phyloP scores from a whole-genome alignment of 2,329 filamentous ascomycete species.

The Coniochaeta ligniaria region DNA sequence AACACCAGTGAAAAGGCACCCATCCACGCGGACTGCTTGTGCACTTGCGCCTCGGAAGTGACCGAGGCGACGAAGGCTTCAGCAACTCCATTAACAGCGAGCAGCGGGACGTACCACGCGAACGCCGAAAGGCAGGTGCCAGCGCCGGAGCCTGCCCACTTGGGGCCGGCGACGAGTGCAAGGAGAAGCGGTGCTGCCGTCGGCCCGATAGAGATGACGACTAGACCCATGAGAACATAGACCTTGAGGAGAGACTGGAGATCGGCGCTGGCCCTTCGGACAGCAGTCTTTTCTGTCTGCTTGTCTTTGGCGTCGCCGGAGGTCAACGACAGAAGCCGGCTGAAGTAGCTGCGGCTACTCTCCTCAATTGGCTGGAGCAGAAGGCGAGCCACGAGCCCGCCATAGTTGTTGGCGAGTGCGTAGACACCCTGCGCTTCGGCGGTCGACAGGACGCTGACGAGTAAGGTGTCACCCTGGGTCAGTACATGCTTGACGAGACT shows the following conservation, averaged over 20 bases:
- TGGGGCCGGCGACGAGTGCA: slow-evolving; percentile 64
- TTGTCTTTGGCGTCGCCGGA: slow-evolving; percentile 8
- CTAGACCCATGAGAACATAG: slow-evolving; percentile 67
- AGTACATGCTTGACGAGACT: slow-evolving; percentile 86
- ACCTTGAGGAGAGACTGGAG: slow-evolving; percentile 59
- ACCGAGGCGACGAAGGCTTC: slow-evolving; percentile 92
- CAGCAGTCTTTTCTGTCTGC: slow-evolving; percentile 13
- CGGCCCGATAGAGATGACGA: slow-evolving; percentile 66
- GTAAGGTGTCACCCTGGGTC: slow-evolving; percentile 88
- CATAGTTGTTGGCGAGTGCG: slow-evolving; percentile 90
- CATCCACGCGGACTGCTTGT: slow-evolving; percentile 79
- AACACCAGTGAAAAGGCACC: slow-evolving; percentile 71
- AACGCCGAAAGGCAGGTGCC: slow-evolving; percentile 70
- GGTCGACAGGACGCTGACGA: slow-evolving; percentile 71
- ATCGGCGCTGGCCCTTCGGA: slow-evolving; percentile 39
- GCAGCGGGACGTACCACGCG: slow-evolving; percentile 86
- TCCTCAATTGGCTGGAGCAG: slow-evolving; percentile 95
- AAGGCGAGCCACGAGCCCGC: slow-evolving; percentile 78
- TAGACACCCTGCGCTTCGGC: slow-evolving; percentile 84
- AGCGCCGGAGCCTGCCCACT: slow-evolving; percentile 70
- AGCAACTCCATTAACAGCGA: slow-evolving; percentile 84
- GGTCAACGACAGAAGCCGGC: slow-evolving; percentile 56
- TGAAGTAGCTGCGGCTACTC: slow-evolving; percentile 83
- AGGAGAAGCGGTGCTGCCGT: slow-evolving; percentile 67
- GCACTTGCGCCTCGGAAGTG: slow-evolving; percentile 67